A percentile compares a stretch with the other conserved stretches of the same genome.
Evolutionary conservation across 2,329 filamentous ascomycete species (phyloP).

Genomic region (Orbilia brochopaga): DNA sequence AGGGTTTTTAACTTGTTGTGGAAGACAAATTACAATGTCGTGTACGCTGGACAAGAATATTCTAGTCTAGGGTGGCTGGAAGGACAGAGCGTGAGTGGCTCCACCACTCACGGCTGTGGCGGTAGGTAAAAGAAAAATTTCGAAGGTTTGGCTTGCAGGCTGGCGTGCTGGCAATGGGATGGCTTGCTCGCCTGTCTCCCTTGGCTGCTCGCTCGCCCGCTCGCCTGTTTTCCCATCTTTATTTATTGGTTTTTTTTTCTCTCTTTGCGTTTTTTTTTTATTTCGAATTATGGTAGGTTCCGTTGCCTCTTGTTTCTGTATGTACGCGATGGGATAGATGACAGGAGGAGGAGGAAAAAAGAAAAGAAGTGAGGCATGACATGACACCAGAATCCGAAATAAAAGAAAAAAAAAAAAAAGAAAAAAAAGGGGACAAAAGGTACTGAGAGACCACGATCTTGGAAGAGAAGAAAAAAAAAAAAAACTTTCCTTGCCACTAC

Average conservation of each 20-base stretch:
- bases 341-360: slow-evolving; percentile 41
- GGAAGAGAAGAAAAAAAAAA: slow-evolving; percentile 17
- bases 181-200: slow-evolving; percentile 21
- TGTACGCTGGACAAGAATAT: neutral
- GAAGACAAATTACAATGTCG: slow-evolving; percentile 4
- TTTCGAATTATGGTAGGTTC: slow-evolving; percentile 9
- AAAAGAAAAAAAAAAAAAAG: slow-evolving; percentile 16
- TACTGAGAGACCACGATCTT: no score
- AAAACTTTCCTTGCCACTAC: slow-evolving; percentile 41
- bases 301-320: slow-evolving; percentile 50
- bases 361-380: slow-evolving; percentile 21
- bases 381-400: neutral
- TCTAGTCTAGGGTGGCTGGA: neutral
- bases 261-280: slow-evolving; percentile 17
- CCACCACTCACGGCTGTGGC: slow-evolving; percentile 39
- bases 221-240: slow-evolving; percentile 47
- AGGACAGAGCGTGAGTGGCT: slow-evolving; percentile 14
- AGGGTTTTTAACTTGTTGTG: slow-evolving; percentile 22
- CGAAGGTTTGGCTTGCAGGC: slow-evolving; percentile 8
- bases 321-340: slow-evolving; percentile 45
- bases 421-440: neutral
- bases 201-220: slow-evolving; percentile 30
- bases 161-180: no score
- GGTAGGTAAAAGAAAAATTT: slow-evolving; percentile 16
- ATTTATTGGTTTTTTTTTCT: slow-evolving; percentile 46